These are phyloP conservation scores for Sporothrix inflata DNA, from an alignment of 2,329 filamentous ascomycete genomes.

Conservation along the genomic window DNA sequence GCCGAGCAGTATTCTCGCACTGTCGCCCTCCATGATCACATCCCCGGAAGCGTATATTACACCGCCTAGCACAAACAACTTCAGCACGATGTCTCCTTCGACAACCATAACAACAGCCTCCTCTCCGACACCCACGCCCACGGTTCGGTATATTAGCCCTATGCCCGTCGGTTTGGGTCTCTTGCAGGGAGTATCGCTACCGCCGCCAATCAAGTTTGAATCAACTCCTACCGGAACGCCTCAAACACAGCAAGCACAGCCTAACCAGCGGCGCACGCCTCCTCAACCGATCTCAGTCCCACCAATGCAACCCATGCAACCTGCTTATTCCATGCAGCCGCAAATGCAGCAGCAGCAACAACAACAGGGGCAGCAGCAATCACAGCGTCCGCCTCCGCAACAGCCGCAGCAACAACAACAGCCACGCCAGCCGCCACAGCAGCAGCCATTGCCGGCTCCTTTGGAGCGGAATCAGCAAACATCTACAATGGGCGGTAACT, in stretches of 20 bases:
- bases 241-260: slow-evolving; percentile 34
- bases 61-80: slow-evolving; percentile 38
- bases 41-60: slow-evolving; percentile 49
- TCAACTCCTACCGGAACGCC: slow-evolving; percentile 30
- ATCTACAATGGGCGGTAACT: slow-evolving; percentile 49
- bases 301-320: not conserved
- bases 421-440: slow-evolving; percentile 19
- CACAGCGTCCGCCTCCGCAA: not conserved
- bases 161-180: slow-evolving; percentile 33
- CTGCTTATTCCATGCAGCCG: slow-evolving; percentile 45
- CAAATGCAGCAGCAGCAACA: slow-evolving; percentile 43
- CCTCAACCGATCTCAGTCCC: slow-evolving; percentile 1
- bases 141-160: slow-evolving; percentile 39
- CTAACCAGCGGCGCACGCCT: slow-evolving; percentile 35
- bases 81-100: slow-evolving; percentile 45
- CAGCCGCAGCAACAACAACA: not conserved
- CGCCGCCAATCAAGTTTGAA: slow-evolving; percentile 36
- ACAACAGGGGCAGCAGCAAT: slow-evolving; percentile 41
- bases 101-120: slow-evolving; percentile 35
- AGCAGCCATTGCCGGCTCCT: slow-evolving; percentile 36
- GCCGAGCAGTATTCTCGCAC: slow-evolving; percentile 17
- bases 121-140: slow-evolving; percentile 43
- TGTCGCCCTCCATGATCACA: slow-evolving; percentile 44
- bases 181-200: not conserved
- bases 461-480: slow-evolving; percentile 43